Base-by-base conservation (phyloP, 176 grass and related monocot species). In the Stipa capillata region DNA sequence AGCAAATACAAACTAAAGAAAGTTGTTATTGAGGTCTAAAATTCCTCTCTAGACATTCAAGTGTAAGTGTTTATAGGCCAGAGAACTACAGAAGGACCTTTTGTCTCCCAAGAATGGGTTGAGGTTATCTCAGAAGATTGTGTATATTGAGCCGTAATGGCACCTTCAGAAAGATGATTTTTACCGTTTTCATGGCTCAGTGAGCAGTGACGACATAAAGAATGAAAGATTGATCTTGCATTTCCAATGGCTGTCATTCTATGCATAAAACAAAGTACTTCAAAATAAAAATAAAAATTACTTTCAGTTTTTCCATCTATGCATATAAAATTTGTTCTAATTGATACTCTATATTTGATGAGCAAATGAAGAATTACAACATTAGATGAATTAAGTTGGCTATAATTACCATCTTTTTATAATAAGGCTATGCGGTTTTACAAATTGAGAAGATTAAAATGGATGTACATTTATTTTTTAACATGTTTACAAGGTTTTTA, bases 1-100 rank as follows among this genome's bases (percentile, higher is more conserved):
- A 90, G 81, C 72, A 97, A 87, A 65, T 93, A 93, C 55, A 97
- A 48, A 79, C 72, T 91, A 60, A 97, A 93, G 80, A 92, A 89
- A 78, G 48, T 70, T 47, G 49, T 82, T 52, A 76, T 89, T 18
- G 21, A 76, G 17, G 41, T 61, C 70, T 91, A 65, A 71, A 52
- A 55, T 54, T 43, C 34, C 7, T 72, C n/a, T 73, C 17, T 73
- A 41, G 25, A 20, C 43, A n/a, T 16, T 5, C 53, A 72, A 34
- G 18, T 33, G 17, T 21, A 44, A 61, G 49, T 57, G 20, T n/a
- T 20, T 39, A 63, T 72, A 54, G 25, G 6, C 21, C 41, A 37
- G 10, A n/a, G 15, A 73, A 45, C 18, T 39, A 65, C 3, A 24
- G n/a, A 41, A 59, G 27, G 47, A 54, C 14, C 35, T 35, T 43